These are phyloP conservation scores for Calamus simplicifolius DNA, from an alignment of 176 grass and related monocot genomes.

Conservation along the genomic window DNA sequence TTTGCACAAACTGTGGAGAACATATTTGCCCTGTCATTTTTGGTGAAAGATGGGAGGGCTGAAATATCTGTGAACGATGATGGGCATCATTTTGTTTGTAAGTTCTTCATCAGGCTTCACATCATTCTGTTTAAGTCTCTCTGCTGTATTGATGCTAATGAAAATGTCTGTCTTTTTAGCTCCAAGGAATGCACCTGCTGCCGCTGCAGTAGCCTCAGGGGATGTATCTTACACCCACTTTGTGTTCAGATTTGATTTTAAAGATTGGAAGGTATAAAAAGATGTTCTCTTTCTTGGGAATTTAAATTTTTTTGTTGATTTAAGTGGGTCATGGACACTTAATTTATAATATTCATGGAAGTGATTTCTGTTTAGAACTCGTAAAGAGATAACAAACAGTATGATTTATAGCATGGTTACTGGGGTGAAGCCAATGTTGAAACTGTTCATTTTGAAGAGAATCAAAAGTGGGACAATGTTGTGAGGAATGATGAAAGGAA, in stretches of 20 bases:
- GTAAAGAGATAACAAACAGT: too few relatives aligned
- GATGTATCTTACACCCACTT: constrained; percentile 27
- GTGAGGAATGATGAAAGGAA: too few relatives aligned
- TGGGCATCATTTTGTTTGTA: constrained; percentile 64
- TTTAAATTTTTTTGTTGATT: too few relatives aligned
- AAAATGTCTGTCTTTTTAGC: constrained; percentile 1
- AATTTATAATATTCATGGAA: too few relatives aligned
- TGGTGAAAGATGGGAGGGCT: constrained; percentile 91
- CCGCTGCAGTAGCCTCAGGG: constrained; percentile 23
- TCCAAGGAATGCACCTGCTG: constrained; percentile 40
- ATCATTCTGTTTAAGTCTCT: too few relatives aligned
- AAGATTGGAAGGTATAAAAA: constrained; percentile 32
- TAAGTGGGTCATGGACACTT: too few relatives aligned
- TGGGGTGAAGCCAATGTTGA: too few relatives aligned
- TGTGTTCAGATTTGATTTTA: constrained; percentile 31
- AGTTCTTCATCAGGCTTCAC: constrained; percentile 4
- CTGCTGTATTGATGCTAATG: not conserved
- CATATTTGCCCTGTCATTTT: constrained; percentile 80
- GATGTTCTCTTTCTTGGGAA: too few relatives aligned
- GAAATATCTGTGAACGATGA: constrained; percentile 57
- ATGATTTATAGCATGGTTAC: too few relatives aligned
- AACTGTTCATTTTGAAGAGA: too few relatives aligned
- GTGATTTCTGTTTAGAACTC: too few relatives aligned
- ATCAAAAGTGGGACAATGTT: too few relatives aligned
- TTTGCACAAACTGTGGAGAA: constrained; percentile 98